These are phyloP conservation scores for Beauveria scarabaeidicola DNA, from an alignment of 2,329 filamentous ascomycete species.

Conservation along the genomic window DNA sequence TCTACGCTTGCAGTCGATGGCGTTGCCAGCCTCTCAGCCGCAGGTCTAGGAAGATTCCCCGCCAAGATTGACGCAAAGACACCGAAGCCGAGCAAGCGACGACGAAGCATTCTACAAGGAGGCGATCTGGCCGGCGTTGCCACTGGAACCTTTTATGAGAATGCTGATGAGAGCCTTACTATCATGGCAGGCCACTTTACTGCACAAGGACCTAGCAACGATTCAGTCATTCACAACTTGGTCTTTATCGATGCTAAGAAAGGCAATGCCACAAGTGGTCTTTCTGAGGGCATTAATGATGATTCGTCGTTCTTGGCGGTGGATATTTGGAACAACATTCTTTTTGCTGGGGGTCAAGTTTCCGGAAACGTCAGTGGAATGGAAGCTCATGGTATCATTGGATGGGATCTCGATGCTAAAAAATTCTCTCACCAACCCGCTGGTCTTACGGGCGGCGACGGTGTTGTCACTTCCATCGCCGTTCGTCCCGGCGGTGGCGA, in stretches of 20 bases:
- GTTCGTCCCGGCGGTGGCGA: constrained; percentile 55
- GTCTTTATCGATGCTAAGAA: constrained; percentile 73
- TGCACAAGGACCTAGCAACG: constrained; percentile 54
- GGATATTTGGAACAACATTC: constrained; percentile 53
- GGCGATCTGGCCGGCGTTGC: constrained; percentile 57
- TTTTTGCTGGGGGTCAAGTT: constrained; percentile 78
- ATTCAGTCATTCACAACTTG: constrained; percentile 68
- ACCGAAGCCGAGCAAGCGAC: constrained; percentile 29
- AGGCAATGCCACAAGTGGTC: constrained; percentile 56
- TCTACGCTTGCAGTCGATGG: constrained; percentile 65
- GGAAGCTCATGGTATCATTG: constrained; percentile 63
- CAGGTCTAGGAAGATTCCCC: constrained; percentile 46
- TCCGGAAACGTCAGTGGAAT: constrained; percentile 59
- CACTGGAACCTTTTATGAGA: constrained; percentile 68
- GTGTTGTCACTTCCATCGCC: constrained; percentile 68
- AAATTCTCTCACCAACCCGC: constrained; percentile 66
- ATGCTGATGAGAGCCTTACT: constrained; percentile 67
- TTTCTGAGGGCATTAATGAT: constrained; percentile 55
- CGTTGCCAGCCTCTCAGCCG: constrained; percentile 54
- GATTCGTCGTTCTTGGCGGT: constrained; percentile 71
- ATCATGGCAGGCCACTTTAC: constrained; percentile 83
- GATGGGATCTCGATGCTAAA: constrained; percentile 64
- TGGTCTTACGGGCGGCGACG: constrained; percentile 59
- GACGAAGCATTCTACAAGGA: constrained; percentile 36
- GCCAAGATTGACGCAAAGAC: constrained; percentile 41